Base-by-base conservation (phyloP, 805 yeast species). In the Maudiozyma turicensis region DNA sequence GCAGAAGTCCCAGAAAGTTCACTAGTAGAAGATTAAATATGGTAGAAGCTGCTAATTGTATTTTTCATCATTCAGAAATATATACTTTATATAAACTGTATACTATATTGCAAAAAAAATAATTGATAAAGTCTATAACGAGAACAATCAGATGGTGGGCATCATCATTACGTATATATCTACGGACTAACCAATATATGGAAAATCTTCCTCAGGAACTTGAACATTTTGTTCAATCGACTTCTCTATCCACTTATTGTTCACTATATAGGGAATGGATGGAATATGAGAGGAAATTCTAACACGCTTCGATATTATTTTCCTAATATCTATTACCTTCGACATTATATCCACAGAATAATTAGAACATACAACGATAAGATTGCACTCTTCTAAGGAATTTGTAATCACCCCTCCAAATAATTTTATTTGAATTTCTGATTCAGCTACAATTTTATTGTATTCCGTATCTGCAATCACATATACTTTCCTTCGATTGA, bases 381-480 rank as follows among this genome's bases (percentile, higher is more conserved):
- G 57, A 35, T 74, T 67, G 41, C 74, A 66, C 4, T 63, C 60
- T 3, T 47, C 50, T 1, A 72, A 26, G 1, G 53, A 49, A 3
- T 55, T 51, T 0, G 70, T 58, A 4, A 69, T 43, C 2, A 61
- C 64, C 1, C 80, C 86, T 28, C 78, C 82, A 45, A 76, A 71
- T 26, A 63, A 57, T 33, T 68, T 66, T 13, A 76, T 66, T 31
- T 64, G 60, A 6, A 49, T 37, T 32, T 47, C 38, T 13, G 63
- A 29, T 20, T 56, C 52, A 10, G 52, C 11, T n/a, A 26, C 50
- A 13, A 53, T 33, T 39, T 50, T 45, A 20, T 49, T 45, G 31
- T 48, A 46, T 40, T 45, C 5, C 30, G 40, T 30, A 40, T 51
- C 13, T 7, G 52, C 50, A 1, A 65, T 55, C 1, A 77, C 52